Conservation (phyloP, 768 basidiomycete species). For the Suillus sp. region DNA sequence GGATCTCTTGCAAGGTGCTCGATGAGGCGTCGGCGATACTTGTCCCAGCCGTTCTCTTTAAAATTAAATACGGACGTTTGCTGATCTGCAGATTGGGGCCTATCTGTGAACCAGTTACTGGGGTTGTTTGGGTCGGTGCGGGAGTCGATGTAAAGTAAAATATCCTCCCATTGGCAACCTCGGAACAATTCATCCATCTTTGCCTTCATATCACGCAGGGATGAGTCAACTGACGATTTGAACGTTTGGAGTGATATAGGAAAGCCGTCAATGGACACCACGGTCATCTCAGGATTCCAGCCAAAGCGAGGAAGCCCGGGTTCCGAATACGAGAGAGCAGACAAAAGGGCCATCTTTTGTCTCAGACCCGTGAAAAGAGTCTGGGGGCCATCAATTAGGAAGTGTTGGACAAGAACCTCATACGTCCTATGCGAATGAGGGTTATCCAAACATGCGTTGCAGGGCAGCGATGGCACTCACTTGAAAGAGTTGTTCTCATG, state of each 20-base stretch:
- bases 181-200: neutral
- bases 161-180: neutral
- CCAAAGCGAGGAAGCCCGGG: too few species aligned
- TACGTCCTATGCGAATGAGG: too few species aligned
- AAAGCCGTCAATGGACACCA: neutral
- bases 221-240: neutral
- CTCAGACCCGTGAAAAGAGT: too few species aligned
- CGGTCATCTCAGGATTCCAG: neutral
- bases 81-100: neutral
- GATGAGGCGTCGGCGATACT: neutral
- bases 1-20: neutral
- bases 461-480: too few species aligned
- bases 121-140: neutral
- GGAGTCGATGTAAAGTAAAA: neutral
- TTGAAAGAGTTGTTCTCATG: too few species aligned
- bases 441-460: too few species aligned
- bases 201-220: neutral
- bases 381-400: too few species aligned
- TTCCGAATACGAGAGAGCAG: too few species aligned
- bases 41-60: neutral
- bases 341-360: too few species aligned
- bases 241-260: neutral
- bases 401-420: too few species aligned
- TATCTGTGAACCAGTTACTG: neutral
- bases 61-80: neutral